phyloP scores from a whole-genome alignment of 768 basidiomycete species.

The Tricholoma flavovirens region DNA sequence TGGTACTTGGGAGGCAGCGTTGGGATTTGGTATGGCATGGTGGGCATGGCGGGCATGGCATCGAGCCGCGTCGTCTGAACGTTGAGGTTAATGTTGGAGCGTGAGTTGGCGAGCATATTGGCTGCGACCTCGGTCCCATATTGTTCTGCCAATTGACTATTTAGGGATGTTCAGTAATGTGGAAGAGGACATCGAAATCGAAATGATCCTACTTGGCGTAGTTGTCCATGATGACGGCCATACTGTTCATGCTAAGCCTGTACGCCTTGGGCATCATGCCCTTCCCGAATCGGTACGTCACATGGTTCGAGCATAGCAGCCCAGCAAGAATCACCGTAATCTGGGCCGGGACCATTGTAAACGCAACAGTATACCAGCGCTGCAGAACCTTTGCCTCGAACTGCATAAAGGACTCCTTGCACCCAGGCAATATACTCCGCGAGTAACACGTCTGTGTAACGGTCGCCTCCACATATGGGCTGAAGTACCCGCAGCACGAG shows the following conservation, averaged over 20 bases:
- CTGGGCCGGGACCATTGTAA: too few relatives aligned
- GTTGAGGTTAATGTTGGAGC: too few relatives aligned
- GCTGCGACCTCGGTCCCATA: too few relatives aligned
- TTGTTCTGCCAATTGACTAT: conserved; percentile 61
- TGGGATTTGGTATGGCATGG: too few relatives aligned
- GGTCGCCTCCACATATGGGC: conserved; percentile 75
- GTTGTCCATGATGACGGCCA: conserved; percentile 80
- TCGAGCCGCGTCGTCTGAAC: too few relatives aligned
- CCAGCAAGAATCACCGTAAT: conserved; percentile 30
- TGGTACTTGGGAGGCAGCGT: too few relatives aligned
- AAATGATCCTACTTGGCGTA: conserved; percentile 65
- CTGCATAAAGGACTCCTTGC: conserved; percentile 57
- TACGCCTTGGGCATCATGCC: conserved; percentile 87
- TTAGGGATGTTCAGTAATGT: neutral
- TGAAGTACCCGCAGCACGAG: conserved; percentile 75
- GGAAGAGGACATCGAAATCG: neutral
- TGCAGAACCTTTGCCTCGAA: conserved; percentile 50
- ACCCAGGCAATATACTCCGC: conserved; percentile 64
- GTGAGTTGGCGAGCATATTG: too few relatives aligned
- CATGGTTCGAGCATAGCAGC: conserved; percentile 72
- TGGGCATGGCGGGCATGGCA: too few relatives aligned
- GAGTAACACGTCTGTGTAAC: conserved; percentile 69
- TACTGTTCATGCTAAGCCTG: conserved; percentile 58
- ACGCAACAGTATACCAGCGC: conserved; percentile 41
- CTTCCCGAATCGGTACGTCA: conserved; percentile 84